Conservation (phyloP, 129 eudicot genomes). For the Erigeron canadensis region DNA sequence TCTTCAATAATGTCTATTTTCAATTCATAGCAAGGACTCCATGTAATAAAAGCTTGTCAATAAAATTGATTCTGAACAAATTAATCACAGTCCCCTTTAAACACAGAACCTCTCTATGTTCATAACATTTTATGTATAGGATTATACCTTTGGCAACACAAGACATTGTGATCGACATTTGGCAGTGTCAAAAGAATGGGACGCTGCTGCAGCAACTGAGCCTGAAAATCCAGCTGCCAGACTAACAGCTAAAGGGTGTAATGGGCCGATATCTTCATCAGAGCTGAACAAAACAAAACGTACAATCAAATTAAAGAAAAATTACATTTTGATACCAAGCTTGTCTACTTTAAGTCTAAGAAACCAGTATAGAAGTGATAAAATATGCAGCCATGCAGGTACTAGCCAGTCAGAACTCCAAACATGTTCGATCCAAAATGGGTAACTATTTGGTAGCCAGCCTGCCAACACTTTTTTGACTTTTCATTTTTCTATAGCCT, state of each 20-base stretch:
- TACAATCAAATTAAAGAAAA: not conserved
- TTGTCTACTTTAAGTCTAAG: not conserved
- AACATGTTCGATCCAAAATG: not conserved
- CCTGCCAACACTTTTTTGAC: not conserved
- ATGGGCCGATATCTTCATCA: constrained; percentile 70
- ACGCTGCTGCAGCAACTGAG: constrained; percentile 79
- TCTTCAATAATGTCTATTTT: not conserved
- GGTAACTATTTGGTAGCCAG: not conserved
- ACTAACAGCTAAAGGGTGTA: constrained; percentile 76
- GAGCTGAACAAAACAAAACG: constrained; percentile 38
- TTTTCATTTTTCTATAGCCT: not conserved
- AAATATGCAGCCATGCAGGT: not conserved
- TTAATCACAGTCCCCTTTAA: not conserved
- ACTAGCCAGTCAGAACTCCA: constrained; percentile 2
- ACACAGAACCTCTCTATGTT: not conserved
- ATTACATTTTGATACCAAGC: not conserved
- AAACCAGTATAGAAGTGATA: not conserved
- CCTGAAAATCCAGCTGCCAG: constrained; percentile 84
- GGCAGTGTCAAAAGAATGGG: constrained; percentile 92
- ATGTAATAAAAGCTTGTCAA: not conserved
- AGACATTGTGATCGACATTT: constrained; percentile 81
- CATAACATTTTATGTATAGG: not conserved
- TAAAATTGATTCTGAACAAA: not conserved
- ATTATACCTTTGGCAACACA: constrained; percentile 67
- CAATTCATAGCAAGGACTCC: not conserved